phyloP scores from a whole-genome alignment of 768 basidiomycete genomes.

The Trametes cinnabarina region DNA sequence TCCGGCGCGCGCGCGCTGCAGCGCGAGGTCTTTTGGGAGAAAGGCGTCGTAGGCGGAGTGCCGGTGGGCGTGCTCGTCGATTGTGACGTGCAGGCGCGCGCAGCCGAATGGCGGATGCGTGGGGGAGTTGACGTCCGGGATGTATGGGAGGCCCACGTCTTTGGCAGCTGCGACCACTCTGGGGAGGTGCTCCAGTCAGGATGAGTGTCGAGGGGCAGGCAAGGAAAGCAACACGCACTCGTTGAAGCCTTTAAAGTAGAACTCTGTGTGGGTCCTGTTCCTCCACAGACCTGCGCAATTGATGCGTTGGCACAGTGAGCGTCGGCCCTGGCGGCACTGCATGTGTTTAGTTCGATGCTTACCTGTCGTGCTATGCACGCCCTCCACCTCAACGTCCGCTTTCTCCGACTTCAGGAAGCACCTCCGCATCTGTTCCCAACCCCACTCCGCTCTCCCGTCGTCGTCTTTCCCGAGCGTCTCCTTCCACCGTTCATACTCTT shows the following conservation, averaged over 20 bases:
- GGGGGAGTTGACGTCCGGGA: slow-evolving; percentile 25
- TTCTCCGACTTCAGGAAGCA: slow-evolving; percentile 37
- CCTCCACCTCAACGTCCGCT: slow-evolving; percentile 9
- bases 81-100: slow-evolving; percentile 23
- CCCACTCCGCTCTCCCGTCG: slow-evolving; percentile 34
- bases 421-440: slow-evolving; percentile 33
- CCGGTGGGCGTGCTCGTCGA: slow-evolving; percentile 19
- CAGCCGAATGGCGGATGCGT: slow-evolving; percentile 20
- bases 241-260: slow-evolving; percentile 11
- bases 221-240: slow-evolving; percentile 12
- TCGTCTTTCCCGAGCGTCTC: not conserved
- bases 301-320: not conserved
- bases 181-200: not conserved
- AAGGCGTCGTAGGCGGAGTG: slow-evolving; percentile 25
- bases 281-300: slow-evolving; percentile 8
- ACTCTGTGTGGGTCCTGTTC: slow-evolving; percentile 13
- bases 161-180: slow-evolving; percentile 20
- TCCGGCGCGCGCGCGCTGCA: not conserved
- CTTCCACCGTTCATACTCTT: slow-evolving; percentile 33
- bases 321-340: not conserved
- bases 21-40: slow-evolving; percentile 15
- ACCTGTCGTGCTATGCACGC: slow-evolving; percentile 11
- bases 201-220: too few relatives aligned
- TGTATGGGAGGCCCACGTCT: slow-evolving; percentile 21
- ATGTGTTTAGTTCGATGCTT: not conserved